Evolutionary conservation across 2,329 filamentous ascomycete genomes (phyloP), one percentile per base, ranked within the genome.

Genomic region (Chlorencoelia australis): DNA sequence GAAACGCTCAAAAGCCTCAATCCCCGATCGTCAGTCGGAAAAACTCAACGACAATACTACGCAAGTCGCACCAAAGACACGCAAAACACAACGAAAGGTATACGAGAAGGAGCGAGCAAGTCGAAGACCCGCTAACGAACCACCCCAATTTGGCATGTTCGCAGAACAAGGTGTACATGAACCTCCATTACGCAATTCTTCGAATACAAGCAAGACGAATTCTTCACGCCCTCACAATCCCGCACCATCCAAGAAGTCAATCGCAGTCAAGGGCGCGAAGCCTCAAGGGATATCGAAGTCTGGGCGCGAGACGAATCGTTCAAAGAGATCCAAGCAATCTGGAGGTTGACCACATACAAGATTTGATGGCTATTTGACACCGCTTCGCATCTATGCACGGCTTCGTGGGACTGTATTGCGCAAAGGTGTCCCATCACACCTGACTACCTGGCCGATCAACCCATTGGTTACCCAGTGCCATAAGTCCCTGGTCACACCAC

Each of bases 201-300:
- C 19, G 14, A 33, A 24, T 24, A 24, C 18, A 22, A 13, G 19
- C 19, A 33, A 33, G 19, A 4, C 2, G 14, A 26, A 33, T 19
- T 33, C 19, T 26, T 13, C 21, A 33, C 14, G 21, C 19, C 19
- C 13, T 33, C 17, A 13, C 17, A 33, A 33, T 21, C 19, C 16
- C 19, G 14, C 19, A 24, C 17, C 17, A 33, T 24, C 21, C 19
- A 33, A 33, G 31, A 26, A 33, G 19, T 33, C n/a, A 33, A 33
- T 33, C 24, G 18, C 19, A 33, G 31, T 24, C 31, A 19, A 33
- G 31, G 21, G 15, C 19, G 19, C 19, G 21, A 33, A 26, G 31
- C 31, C 31, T 33, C 19, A 26, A 33, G 31, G 20, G 31, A 33
- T 33, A 24, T 33, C 31, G 20, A 33, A 24, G 31, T 33, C 31